Evolutionary conservation across 2,329 filamentous ascomycete genomes (phyloP).

Genomic region (Cladobotryum protrusum): DNA sequence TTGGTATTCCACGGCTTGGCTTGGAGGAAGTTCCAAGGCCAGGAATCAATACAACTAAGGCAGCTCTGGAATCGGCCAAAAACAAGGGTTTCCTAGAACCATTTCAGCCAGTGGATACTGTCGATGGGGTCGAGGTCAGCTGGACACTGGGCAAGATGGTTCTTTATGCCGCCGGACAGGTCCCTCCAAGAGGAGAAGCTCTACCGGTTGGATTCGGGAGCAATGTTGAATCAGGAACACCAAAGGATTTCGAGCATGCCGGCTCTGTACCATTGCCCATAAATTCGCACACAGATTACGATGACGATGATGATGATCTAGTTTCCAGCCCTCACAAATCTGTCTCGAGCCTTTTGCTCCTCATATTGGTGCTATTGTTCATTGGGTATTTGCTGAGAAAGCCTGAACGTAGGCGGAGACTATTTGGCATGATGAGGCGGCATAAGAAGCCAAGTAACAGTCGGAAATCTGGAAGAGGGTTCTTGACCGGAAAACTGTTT

Average conservation of each 20-base stretch:
- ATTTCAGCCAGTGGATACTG: slow-evolving; percentile 90
- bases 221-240: slow-evolving; percentile 61
- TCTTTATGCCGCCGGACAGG: slow-evolving; percentile 84
- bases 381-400: slow-evolving; percentile 70
- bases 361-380: slow-evolving; percentile 65
- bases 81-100: slow-evolving; percentile 72
- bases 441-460: slow-evolving; percentile 20
- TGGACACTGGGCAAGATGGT: slow-evolving; percentile 98
- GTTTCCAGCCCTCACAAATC: slow-evolving; percentile 64
- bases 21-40: slow-evolving; percentile 56
- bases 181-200: slow-evolving; percentile 52
- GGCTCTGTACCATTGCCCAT: slow-evolving; percentile 45
- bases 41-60: slow-evolving; percentile 65
- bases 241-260: slow-evolving; percentile 78
- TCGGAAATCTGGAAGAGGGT: slow-evolving; percentile 41
- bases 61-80: slow-evolving; percentile 60
- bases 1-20: slow-evolving; percentile 81
- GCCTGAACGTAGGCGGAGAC: slow-evolving; percentile 57
- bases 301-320: slow-evolving; percentile 56
- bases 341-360: slow-evolving; percentile 68
- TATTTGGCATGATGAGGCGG: slow-evolving; percentile 24
- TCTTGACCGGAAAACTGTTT: slow-evolving; percentile 60
- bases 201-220: slow-evolving; percentile 89
- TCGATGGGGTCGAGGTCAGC: slow-evolving; percentile 85
- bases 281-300: slow-evolving; percentile 34